Conservation (phyloP, 108 stramenopile species). For the Tribonema minus region DNA sequence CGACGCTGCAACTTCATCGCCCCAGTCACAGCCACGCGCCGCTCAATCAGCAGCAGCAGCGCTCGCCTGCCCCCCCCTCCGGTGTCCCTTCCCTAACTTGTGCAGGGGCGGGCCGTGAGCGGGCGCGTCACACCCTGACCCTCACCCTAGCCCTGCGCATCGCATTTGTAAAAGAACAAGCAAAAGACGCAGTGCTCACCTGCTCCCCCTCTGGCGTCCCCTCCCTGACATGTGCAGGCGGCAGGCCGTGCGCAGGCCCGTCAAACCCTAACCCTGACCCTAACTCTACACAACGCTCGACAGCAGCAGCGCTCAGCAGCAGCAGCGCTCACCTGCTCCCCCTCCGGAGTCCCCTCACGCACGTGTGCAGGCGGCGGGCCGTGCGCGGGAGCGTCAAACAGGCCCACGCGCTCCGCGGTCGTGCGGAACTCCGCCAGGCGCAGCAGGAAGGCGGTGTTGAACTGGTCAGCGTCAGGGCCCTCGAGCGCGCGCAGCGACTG, state of each 20-base stretch:
- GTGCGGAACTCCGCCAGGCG: slow-evolving; percentile 1
- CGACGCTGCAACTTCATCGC: no score
- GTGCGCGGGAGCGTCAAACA: slow-evolving; percentile 6
- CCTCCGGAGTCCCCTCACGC: neutral
- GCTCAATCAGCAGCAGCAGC: no score
- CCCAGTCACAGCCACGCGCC: no score
- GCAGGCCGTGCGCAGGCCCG: neutral
- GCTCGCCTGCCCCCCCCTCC: no score
- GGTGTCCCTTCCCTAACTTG: neutral
- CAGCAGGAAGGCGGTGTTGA: neutral
- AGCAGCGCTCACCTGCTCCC: neutral
- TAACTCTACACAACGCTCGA: no score
- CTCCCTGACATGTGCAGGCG: neutral
- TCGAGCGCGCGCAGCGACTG: neutral
- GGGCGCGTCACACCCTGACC: neutral
- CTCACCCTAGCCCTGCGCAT: no score
- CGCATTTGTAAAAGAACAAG: no score
- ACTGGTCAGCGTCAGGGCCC: no score
- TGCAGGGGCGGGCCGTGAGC: neutral
- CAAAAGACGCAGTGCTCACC: no score
- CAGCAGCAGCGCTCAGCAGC: no score
- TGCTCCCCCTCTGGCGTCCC: no score
- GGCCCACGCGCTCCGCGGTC: neutral
- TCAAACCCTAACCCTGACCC: no score
- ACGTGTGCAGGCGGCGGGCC: neutral